Evolutionary conservation across 169 alveolate genomes (phyloP).

Genomic region (Babesia caballi): DNA sequence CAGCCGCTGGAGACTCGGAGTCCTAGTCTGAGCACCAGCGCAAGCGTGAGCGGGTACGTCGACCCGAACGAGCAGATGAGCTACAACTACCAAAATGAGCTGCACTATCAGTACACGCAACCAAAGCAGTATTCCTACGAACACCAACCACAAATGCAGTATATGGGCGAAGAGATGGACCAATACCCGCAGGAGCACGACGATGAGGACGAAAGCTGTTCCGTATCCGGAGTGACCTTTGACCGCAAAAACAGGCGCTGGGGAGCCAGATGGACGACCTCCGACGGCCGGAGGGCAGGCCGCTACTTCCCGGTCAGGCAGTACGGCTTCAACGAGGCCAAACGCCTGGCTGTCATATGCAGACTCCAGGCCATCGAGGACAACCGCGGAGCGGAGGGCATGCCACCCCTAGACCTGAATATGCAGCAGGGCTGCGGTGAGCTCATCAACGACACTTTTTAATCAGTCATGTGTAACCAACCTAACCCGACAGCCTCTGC

Average conservation of each 20-base stretch:
- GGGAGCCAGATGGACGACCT: conserved; percentile 76
- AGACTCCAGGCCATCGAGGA: conserved; percentile 41
- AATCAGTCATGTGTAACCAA: background rate
- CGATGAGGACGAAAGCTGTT: conserved; percentile 55
- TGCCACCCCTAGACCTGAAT: conserved; percentile 25
- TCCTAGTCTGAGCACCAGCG: conserved; percentile 36
- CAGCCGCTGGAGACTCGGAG: conserved; percentile 27
- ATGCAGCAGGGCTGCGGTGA: conserved; percentile 54
- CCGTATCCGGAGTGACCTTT: conserved; percentile 70
- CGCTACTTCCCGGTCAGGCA: conserved; percentile 74
- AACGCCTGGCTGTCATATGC: conserved; percentile 69
- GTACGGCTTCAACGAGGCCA: conserved; percentile 73
- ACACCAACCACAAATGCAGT: conserved; percentile 16
- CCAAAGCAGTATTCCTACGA: conserved; percentile 4
- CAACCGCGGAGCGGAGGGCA: conserved; percentile 4
- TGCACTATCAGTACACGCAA: conserved; percentile 5
- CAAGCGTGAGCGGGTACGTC: conserved; percentile 19
- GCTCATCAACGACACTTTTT: conserved; percentile 16
- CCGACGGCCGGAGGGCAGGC: conserved; percentile 70
- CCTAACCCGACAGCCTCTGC: background rate
- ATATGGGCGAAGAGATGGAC: conserved; percentile 17
- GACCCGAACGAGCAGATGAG: conserved; percentile 23
- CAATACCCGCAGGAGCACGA: conserved; percentile 34
- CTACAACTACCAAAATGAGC: conserved; percentile 38
- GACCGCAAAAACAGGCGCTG: conserved; percentile 75